These are phyloP conservation scores for Xerocomellus dryophilus DNA, from an alignment of 768 basidiomycete species.

Conservation along the genomic window DNA sequence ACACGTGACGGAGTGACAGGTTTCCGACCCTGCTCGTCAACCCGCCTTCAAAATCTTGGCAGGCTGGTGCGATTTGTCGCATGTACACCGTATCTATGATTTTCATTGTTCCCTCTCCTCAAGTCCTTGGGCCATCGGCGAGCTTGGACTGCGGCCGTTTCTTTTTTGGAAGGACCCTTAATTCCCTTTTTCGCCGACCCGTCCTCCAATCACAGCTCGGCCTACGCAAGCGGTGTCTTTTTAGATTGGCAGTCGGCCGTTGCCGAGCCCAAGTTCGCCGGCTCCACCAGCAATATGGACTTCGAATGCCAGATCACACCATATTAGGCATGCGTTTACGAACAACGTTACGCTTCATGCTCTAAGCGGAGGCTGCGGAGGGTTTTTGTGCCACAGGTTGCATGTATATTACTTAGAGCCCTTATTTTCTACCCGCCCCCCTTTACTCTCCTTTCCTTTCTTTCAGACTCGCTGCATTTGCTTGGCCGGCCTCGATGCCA, in stretches of 20 bases:
- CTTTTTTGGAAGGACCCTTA: no score
- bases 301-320: conserved; percentile 10
- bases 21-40: no score
- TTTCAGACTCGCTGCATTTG: conserved; percentile 3
- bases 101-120: neutral
- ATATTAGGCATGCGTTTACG: conserved; percentile 32
- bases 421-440: conserved; percentile 21
- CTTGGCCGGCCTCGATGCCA: conserved; percentile 12
- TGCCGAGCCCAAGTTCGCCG: neutral
- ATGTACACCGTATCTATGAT: neutral
- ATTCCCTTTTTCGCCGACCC: no score
- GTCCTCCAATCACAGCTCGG: no score
- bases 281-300: neutral
- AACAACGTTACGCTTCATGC: conserved; percentile 20
- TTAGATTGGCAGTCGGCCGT: neutral
- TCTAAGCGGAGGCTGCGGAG: conserved; percentile 14
- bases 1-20: conserved; percentile 25
- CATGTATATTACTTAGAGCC: neutral
- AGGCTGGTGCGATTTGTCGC: neutral
- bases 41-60: no score
- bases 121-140: no score
- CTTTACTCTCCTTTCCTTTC: conserved; percentile 1
- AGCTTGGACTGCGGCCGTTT: no score
- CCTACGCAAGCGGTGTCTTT: no score
- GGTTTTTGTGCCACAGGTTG: neutral